Evolutionary conservation across 768 basidiomycete genomes (phyloP), one percentile per base, ranked within the genome.

Genomic region (Collybia nuda): DNA sequence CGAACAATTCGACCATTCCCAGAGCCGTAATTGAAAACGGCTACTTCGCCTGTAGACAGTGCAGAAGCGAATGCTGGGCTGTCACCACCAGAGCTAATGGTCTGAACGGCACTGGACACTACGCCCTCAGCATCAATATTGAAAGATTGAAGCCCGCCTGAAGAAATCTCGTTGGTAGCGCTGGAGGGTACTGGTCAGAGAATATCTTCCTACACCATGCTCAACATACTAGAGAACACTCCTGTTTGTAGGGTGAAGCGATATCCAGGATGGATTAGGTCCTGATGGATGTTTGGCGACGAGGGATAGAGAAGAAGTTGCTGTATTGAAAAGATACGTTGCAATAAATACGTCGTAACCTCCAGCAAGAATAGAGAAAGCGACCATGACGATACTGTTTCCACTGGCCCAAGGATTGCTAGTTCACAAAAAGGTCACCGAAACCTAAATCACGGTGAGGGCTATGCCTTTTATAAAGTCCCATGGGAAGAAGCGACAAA

Each of bases 331-430:
- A 29, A 80, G 59, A 63, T 86, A 87, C 0, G 82, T 78, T 2
- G 81, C 81, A 47, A 88, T 72, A 56, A 82, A 84, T 51, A 79
- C 65, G 41, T 73, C 72, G 60, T 80, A 87, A 14, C 85, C 85
- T 28, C 86, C 85, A 24, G 86, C 86, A 29, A 88, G 73, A 53
- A 89, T 84, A 3, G 74, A 84, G 60, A 84, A 81, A 48, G 80
- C 75, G 56, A 87, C 85, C 86, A 87, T 88, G 39, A 11, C 14
- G 32, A 4, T 11, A 11, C 9, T 32, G 2, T 32, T 32, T 32
- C 9, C 14, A 32, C 32, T 32, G 14, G 7, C 3, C 32, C 32
- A 32, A 11, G 14, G 24, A 26, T 26, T 32, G 14, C 3, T 14
- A 32, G 32, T 32, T 18, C 36, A 50, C 29, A 35, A 46, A 18